Percentiles rank a stretch among this genome's conserved stretches.
Conservation (phyloP, 2,329 filamentous ascomycete species). For the Aspergillus arachidicola region DNA sequence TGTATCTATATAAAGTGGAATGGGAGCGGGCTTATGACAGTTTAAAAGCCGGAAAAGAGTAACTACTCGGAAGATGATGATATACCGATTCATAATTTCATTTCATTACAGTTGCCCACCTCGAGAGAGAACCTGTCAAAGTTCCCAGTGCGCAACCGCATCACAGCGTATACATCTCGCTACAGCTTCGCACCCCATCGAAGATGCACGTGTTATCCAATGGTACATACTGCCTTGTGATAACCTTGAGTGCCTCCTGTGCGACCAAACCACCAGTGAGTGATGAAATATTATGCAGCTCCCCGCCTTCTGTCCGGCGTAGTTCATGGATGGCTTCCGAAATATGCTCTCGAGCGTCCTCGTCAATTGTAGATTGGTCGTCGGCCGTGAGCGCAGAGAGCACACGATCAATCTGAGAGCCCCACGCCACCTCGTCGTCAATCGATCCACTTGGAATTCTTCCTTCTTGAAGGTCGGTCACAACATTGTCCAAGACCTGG, state of each 20-base stretch:
- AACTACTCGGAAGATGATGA: background rate
- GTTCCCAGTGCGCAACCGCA: background rate
- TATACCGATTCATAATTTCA: background rate
- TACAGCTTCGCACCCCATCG: slow-evolving; percentile 62
- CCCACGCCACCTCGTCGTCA: slow-evolving; percentile 38
- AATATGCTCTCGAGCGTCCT: slow-evolving; percentile 55
- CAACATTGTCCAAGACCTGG: slow-evolving; percentile 46
- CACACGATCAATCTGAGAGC: slow-evolving; percentile 31
- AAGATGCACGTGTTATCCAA: slow-evolving; percentile 66
- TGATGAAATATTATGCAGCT: slow-evolving; percentile 90
- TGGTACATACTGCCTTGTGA: slow-evolving; percentile 67
- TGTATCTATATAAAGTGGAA: background rate
- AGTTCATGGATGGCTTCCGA: slow-evolving; percentile 65
- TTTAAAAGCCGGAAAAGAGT: background rate
- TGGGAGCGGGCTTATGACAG: background rate
- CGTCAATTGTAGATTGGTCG: slow-evolving; percentile 49
- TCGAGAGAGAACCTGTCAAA: background rate
- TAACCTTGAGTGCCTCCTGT: slow-evolving; percentile 91
- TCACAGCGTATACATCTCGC: slow-evolving; percentile 53
- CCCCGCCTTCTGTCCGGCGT: slow-evolving; percentile 75
- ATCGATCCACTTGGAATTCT: slow-evolving; percentile 26
- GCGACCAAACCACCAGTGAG: slow-evolving; percentile 88
- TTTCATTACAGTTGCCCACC: background rate
- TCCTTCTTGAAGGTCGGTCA: slow-evolving; percentile 57
- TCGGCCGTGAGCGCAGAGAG: slow-evolving; percentile 38